phyloP scores from a whole-genome alignment of 2,329 filamentous ascomycete species.

The Trichoderma oligosporum region DNA sequence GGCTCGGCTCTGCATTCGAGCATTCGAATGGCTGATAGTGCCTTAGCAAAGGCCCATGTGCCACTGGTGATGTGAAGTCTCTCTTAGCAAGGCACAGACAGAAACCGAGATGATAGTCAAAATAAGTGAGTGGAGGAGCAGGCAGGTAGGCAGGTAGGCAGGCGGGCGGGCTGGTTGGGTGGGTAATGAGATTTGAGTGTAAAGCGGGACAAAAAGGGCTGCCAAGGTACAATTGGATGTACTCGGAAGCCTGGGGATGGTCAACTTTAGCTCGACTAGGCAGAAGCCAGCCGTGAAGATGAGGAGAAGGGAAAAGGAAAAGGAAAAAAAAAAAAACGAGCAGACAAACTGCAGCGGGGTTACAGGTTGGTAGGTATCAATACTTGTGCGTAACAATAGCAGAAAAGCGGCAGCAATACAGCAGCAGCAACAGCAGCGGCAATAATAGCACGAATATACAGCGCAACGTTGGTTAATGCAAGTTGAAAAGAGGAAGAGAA shows the following conservation, averaged over 20 bases:
- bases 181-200: slow-evolving; percentile 6
- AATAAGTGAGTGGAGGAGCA: background rate
- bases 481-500: background rate
- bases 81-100: slow-evolving; percentile 5
- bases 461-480: background rate
- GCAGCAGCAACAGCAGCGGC: background rate
- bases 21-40: slow-evolving; percentile 36
- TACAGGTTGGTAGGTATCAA: background rate
- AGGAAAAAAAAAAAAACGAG: background rate
- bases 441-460: too few relatives aligned
- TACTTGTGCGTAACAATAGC: slow-evolving; percentile 14
- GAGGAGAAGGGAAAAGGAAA: background rate
- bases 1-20: slow-evolving; percentile 41
- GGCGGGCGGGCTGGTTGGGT: slow-evolving; percentile 10
- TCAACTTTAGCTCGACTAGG: slow-evolving; percentile 18
- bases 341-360: slow-evolving; percentile 7
- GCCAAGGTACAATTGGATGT: slow-evolving; percentile 1
- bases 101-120: background rate
- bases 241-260: background rate
- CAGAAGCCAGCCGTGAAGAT: slow-evolving; percentile 12
- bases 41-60: slow-evolving; percentile 28
- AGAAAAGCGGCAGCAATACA: slow-evolving; percentile 17
- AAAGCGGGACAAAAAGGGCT: background rate
- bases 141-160: slow-evolving; percentile 15
- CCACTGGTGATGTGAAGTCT: slow-evolving; percentile 3